phyloP scores from a whole-genome alignment of 345 rosid species.

The Punica granatum region DNA sequence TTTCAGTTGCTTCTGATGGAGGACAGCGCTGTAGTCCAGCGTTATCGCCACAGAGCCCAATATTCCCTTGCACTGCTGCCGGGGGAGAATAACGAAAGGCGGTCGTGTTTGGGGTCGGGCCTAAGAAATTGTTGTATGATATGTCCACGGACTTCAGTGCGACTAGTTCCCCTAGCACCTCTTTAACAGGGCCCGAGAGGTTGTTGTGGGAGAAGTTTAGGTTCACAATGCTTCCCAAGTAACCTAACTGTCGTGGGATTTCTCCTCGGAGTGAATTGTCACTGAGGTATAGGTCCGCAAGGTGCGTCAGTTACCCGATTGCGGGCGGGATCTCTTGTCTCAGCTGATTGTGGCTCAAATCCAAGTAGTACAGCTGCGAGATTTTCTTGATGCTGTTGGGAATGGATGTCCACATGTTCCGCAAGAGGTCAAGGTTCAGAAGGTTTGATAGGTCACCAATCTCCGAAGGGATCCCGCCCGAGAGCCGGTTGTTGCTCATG shows the following conservation, averaged over 20 bases:
- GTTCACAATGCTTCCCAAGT: conserved; percentile 8
- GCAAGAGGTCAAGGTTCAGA: conserved; percentile 15
- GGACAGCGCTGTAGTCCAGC: conserved; percentile 14
- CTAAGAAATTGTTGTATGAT: conserved; percentile 20
- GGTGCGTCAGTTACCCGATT: conserved; percentile 5
- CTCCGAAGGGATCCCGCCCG: conserved; percentile 13
- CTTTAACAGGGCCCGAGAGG: conserved; percentile 21
- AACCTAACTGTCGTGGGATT: conserved; percentile 13
- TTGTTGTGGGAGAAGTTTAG: conserved; percentile 23
- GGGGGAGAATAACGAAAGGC: conserved; percentile 19
- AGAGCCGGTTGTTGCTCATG: conserved; percentile 1
- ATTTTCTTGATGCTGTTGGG: not conserved
- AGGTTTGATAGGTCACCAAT: conserved; percentile 10
- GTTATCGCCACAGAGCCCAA: conserved; percentile 20
- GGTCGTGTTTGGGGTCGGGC: conserved; percentile 22
- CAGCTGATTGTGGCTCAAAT: conserved; percentile 28
- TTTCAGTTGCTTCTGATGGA: too few relatives aligned
- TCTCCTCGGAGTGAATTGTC: conserved; percentile 15
- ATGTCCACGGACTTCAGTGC: conserved; percentile 15
- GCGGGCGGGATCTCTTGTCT: conserved; percentile 14
- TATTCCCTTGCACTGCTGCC: conserved; percentile 5
- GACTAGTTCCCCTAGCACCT: not conserved
- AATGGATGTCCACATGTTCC: conserved; percentile 14
- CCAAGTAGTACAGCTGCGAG: conserved; percentile 14
- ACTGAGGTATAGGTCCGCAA: not conserved